These are phyloP conservation scores for Amanita phalloides DNA, from an alignment of 768 basidiomycete species.

Conservation along the genomic window DNA sequence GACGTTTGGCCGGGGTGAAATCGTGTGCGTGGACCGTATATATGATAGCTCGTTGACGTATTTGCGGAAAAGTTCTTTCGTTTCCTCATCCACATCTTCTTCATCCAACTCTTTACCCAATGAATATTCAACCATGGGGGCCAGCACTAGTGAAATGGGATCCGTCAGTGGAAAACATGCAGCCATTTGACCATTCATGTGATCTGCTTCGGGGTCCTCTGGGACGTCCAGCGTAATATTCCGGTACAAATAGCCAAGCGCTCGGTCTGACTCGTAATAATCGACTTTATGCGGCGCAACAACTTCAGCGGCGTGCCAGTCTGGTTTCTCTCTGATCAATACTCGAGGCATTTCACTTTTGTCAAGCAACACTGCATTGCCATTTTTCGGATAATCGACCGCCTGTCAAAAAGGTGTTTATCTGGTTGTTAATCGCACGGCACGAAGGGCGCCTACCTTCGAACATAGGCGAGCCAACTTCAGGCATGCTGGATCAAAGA, in stretches of 20 bases:
- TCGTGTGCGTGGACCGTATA: constrained; percentile 56
- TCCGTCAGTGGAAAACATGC: constrained; percentile 18
- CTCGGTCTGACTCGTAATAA: constrained; percentile 62
- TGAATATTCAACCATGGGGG: constrained; percentile 18
- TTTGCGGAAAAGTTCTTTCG: constrained; percentile 27
- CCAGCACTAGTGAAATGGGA: constrained; percentile 26
- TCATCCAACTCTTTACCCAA: constrained; percentile 15
- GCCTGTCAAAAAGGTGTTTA: constrained; percentile 26
- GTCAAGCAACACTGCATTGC: constrained; percentile 48
- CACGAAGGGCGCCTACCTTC: constrained; percentile 19
- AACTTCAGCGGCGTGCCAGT: constrained; percentile 64
- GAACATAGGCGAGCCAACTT: constrained; percentile 52
- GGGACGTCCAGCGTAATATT: constrained; percentile 31
- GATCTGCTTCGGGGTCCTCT: constrained; percentile 19
- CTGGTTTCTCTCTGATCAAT: constrained; percentile 62
- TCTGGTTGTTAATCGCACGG: not conserved
- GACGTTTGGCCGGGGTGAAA: constrained; percentile 44
- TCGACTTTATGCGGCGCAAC: constrained; percentile 42
- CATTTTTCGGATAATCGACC: constrained; percentile 77
- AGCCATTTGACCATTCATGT: constrained; percentile 7
- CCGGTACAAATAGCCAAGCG: constrained; percentile 65
- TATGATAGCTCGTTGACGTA: constrained; percentile 63
- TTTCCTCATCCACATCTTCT: constrained; percentile 3
- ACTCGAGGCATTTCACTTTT: constrained; percentile 33
- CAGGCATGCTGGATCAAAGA: constrained; percentile 45